A percentile compares a stretch with the other conserved stretches of the same genome.
phyloP scores from a whole-genome alignment of 345 rosid species.

The Rhodamnia rubescens region DNA sequence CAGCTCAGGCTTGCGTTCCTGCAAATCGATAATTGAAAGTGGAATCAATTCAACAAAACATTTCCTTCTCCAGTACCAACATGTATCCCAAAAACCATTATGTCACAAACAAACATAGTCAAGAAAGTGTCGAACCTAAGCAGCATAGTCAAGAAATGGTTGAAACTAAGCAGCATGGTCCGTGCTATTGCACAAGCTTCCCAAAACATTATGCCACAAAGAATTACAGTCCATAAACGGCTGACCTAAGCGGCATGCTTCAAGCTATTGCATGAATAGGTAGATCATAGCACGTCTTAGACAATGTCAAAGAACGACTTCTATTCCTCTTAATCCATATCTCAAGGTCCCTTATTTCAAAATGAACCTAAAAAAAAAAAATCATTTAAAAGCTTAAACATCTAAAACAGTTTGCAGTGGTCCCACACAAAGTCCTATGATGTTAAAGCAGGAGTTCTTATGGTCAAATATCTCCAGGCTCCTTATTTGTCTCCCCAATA shows the following conservation, averaged over 20 bases:
- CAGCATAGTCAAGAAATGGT: not conserved
- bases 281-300: not conserved
- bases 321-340: not conserved
- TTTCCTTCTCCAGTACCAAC: not conserved
- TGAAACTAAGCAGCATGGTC: not conserved
- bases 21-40: slow-evolving; percentile 8
- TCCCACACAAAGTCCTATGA: not conserved
- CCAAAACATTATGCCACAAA: not conserved
- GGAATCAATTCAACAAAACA: not conserved
- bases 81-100: not conserved
- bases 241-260: not conserved
- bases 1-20: slow-evolving; percentile 94
- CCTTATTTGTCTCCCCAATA: not conserved
- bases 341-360: not conserved
- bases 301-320: not conserved
- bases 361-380: not conserved
- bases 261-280: not conserved
- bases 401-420: not conserved
- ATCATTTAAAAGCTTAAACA: not conserved
- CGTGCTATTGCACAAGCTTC: not conserved
- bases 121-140: not conserved
- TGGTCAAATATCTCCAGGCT: not conserved
- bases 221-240: not conserved
- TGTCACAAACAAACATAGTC: not conserved
- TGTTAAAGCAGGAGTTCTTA: not conserved